Evolutionary conservation across 2,329 filamentous ascomycete species (phyloP).

Genomic region (Tetracladium maxilliforme): DNA sequence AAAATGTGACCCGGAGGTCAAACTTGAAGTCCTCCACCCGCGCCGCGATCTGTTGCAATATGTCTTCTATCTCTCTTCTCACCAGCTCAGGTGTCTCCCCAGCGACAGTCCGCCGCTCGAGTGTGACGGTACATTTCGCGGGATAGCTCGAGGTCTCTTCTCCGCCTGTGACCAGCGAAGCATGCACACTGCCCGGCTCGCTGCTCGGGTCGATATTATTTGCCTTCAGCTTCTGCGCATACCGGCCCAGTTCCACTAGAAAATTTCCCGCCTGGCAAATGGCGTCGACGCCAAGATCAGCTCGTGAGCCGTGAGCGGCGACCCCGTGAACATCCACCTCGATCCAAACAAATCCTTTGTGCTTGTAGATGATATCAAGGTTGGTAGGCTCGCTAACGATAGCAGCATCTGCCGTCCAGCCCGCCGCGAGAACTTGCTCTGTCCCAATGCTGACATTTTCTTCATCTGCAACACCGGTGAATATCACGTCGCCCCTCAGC

Average conservation of each 20-base stretch:
- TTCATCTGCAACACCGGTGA: slow-evolving; percentile 37
- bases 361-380: slow-evolving; percentile 23
- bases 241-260: slow-evolving; percentile 24
- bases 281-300: slow-evolving; percentile 29
- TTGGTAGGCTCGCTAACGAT: slow-evolving; percentile 31
- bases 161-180: slow-evolving; percentile 29
- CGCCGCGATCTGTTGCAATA: slow-evolving; percentile 17
- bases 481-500: slow-evolving; percentile 30
- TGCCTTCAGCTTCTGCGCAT: slow-evolving; percentile 20
- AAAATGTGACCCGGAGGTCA: slow-evolving; percentile 21
- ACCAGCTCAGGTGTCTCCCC: slow-evolving; percentile 22
- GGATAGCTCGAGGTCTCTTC: slow-evolving; percentile 36
- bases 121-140: slow-evolving; percentile 26
- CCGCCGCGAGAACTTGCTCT: slow-evolving; percentile 28
- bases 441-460: slow-evolving; percentile 34
- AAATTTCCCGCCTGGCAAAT: slow-evolving; percentile 30
- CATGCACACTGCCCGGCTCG: slow-evolving; percentile 27
- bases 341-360: slow-evolving; percentile 33
- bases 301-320: slow-evolving; percentile 25
- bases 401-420: slow-evolving; percentile 36
- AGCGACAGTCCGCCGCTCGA: slow-evolving; percentile 31
- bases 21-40: slow-evolving; percentile 22
- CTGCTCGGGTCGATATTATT: no score
- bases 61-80: slow-evolving; percentile 16
- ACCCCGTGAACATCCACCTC: slow-evolving; percentile 24